Percentiles rank a stretch among this genome's conserved stretches.
Evolutionary conservation across 352 stramenopile genomes (phyloP).

Genomic region (Pythium aphanidermatum): DNA sequence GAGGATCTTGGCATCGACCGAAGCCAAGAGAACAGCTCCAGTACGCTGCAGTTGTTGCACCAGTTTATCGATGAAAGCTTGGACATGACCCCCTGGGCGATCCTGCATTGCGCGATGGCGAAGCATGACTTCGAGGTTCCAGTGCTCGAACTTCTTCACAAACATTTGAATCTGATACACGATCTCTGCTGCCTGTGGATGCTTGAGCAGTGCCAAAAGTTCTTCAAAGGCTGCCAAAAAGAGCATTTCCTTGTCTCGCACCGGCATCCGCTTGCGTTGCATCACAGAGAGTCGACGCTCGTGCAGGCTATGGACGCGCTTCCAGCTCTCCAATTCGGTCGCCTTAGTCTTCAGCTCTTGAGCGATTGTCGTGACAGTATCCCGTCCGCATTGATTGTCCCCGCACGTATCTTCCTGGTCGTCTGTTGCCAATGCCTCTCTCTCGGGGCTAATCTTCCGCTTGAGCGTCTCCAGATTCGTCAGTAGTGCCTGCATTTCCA

Average conservation of each 20-base stretch:
- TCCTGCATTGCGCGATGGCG: constrained; percentile 27
- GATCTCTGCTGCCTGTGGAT: constrained; percentile 48
- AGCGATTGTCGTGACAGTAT: constrained; percentile 23
- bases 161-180: constrained; percentile 82
- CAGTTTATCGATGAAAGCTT: constrained; percentile 60
- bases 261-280: constrained; percentile 22
- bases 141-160: constrained; percentile 51
- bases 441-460: constrained; percentile 9
- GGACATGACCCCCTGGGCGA: constrained; percentile 44
- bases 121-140: constrained; percentile 49
- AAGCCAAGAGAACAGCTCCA: not conserved
- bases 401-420: constrained; percentile 13
- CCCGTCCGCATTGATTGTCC: not conserved
- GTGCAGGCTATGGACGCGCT: constrained; percentile 21
- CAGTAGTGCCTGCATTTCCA: constrained; percentile 10
- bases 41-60: constrained; percentile 44
- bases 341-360: constrained; percentile 40
- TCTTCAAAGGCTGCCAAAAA: constrained; percentile 61
- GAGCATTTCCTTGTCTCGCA: constrained; percentile 43
- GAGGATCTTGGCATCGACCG: constrained; percentile 3
- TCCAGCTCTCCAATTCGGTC: constrained; percentile 35
- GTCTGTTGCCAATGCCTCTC: constrained; percentile 20
- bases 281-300: constrained; percentile 7
- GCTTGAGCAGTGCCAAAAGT: constrained; percentile 52
- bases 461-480: constrained; percentile 10